phyloP scores from a whole-genome alignment of 2,329 filamentous ascomycete species.

The Chaetomium olivaceum region DNA sequence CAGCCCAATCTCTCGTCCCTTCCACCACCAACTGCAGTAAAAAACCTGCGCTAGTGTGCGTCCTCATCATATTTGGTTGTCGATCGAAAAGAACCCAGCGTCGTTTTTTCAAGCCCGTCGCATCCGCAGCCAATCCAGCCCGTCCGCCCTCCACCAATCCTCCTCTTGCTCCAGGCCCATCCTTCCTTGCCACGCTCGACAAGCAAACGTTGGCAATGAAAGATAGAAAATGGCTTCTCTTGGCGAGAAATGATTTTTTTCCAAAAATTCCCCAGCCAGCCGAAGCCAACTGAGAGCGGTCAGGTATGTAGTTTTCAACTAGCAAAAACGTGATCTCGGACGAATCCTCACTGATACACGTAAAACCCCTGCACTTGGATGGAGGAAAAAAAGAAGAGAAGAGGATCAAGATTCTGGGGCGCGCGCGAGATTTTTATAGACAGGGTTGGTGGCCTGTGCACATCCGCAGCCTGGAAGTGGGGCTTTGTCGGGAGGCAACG shows the following conservation, averaged over 20 bases:
- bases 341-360: conserved; percentile 82
- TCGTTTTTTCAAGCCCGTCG: not conserved
- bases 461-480: conserved; percentile 17
- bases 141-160: not conserved
- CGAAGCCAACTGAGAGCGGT: conserved; percentile 71
- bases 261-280: conserved; percentile 80
- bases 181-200: conserved; percentile 54
- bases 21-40: not conserved
- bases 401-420: conserved; percentile 24
- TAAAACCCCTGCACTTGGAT: conserved; percentile 76
- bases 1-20: conserved; percentile 1
- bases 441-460: conserved; percentile 27
- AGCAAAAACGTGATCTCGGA: conserved; percentile 88
- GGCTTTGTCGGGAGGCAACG: not conserved
- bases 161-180: conserved; percentile 13
- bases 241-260: conserved; percentile 43
- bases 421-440: conserved; percentile 14
- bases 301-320: conserved; percentile 82
- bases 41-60: not conserved
- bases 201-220: conserved; percentile 53
- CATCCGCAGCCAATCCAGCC: not conserved
- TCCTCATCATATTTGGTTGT: not conserved
- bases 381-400: conserved; percentile 48
- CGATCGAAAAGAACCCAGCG: not conserved
- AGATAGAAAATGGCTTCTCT: conserved; percentile 42